Evolutionary conservation across 1,284 basidiomycete species (phyloP).

Genomic region (Cystobasidium sp.): DNA sequence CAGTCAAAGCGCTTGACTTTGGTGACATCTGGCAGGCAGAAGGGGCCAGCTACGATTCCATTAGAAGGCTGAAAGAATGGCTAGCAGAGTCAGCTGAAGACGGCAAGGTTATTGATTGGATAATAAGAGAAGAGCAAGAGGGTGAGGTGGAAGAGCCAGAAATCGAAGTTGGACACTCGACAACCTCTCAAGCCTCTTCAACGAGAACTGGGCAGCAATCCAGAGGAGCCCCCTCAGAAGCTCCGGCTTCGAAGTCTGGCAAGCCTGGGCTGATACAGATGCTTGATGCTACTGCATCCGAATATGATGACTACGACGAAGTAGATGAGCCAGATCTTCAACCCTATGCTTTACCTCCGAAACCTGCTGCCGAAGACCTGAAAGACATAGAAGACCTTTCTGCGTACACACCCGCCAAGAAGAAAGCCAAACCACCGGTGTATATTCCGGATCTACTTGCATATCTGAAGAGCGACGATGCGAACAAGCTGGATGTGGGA

Average conservation of each 20-base stretch:
- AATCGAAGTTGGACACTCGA: background rate
- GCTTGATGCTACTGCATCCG: background rate
- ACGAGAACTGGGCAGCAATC: background rate
- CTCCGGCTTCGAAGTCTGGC: background rate
- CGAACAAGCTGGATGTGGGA: conserved; percentile 77
- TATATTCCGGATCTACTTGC: conserved; percentile 57
- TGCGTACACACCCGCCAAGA: conserved; percentile 40
- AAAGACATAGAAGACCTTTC: conserved; percentile 44
- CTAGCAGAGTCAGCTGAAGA: conserved; percentile 61
- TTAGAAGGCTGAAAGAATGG: conserved; percentile 51
- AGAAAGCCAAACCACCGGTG: conserved; percentile 53
- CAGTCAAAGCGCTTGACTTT: conserved; percentile 73
- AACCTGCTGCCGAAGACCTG: conserved; percentile 30
- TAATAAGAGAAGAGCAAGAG: conserved; percentile 62
- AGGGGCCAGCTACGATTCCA: conserved; percentile 64
- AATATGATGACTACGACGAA: conserved; percentile 39
- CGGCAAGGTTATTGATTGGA: conserved; percentile 63
- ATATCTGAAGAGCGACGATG: conserved; percentile 60
- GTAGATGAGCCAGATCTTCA: conserved; percentile 47
- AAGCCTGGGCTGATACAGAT: conserved; percentile 21
- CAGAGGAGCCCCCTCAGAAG: background rate
- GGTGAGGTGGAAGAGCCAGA: conserved; percentile 53
- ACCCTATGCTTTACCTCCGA: conserved; percentile 45
- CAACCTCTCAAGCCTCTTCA: background rate
- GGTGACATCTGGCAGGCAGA: conserved; percentile 76